Conservation (phyloP, 225 moss, liverwort and hornwort species). For the Pseudoscleropodium purum region DNA sequence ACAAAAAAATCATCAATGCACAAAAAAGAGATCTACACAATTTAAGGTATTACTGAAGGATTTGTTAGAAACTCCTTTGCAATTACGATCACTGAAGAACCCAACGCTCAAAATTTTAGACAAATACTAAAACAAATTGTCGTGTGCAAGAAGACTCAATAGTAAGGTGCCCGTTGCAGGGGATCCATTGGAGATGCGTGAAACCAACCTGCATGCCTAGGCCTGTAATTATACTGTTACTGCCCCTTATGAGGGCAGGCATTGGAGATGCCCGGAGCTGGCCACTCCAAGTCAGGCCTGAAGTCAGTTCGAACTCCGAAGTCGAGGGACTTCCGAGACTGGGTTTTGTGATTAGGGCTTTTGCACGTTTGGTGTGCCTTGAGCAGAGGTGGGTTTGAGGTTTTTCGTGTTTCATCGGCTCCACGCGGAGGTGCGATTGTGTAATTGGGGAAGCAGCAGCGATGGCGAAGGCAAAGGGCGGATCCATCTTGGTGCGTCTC, state of each 20-base stretch:
- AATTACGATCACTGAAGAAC: no score
- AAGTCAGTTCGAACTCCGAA: background rate
- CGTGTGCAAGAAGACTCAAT: no score
- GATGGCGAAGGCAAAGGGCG: constrained; percentile 95
- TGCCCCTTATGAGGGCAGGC: background rate
- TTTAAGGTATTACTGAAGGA: no score
- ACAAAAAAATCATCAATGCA: no score
- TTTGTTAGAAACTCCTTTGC: no score
- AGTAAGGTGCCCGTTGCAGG: no score
- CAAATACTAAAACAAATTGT: no score
- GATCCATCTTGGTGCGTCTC: constrained; percentile 76
- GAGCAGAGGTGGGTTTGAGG: background rate
- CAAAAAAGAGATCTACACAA: no score
- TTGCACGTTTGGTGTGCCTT: no score
- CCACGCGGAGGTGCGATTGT: background rate
- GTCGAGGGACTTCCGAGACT: background rate
- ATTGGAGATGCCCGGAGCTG: background rate
- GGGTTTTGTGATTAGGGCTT: background rate
- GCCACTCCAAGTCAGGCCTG: background rate
- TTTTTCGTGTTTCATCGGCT: background rate
- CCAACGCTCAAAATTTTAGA: no score
- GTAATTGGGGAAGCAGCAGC: background rate
- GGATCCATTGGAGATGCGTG: no score
- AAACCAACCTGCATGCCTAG: no score
- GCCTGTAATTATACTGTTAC: background rate